These are phyloP conservation scores for Trypanosoma mega DNA, from an alignment of 208 protist genomes.

Conservation along the genomic window DNA sequence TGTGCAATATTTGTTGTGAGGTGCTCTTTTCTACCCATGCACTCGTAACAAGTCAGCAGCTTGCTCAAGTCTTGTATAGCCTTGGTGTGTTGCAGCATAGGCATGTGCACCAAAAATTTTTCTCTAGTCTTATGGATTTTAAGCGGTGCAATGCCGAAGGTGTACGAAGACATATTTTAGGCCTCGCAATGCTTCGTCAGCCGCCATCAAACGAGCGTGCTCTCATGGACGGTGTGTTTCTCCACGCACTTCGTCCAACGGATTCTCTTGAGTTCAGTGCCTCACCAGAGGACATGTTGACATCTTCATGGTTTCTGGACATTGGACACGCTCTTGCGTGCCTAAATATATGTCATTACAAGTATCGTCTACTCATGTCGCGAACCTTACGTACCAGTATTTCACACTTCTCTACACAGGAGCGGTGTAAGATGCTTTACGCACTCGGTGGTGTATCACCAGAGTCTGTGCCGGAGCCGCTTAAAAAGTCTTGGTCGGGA, in stretches of 20 bases:
- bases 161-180: constrained; percentile 57
- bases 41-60: constrained; percentile 73
- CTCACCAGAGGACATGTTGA: constrained; percentile 39
- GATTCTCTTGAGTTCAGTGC: constrained; percentile 22
- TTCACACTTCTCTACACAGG: constrained; percentile 38
- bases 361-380: constrained; percentile 79
- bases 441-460: constrained; percentile 45
- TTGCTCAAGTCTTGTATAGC: constrained; percentile 72
- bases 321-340: constrained; percentile 72
- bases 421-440: constrained; percentile 84
- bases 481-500: constrained; percentile 51
- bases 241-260: constrained; percentile 75
- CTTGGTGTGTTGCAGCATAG: constrained; percentile 87
- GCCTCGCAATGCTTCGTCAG: constrained; percentile 84
- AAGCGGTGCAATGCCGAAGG: constrained; percentile 68
- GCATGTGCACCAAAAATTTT: constrained; percentile 78
- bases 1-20: constrained; percentile 80
- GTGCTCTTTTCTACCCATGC: constrained; percentile 66
- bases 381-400: constrained; percentile 60
- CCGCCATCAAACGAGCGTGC: constrained; percentile 45
- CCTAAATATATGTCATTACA: constrained; percentile 65
- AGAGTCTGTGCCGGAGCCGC: constrained; percentile 39
- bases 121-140: constrained; percentile 63
- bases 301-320: constrained; percentile 78
- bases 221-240: constrained; percentile 78